Percentiles rank a stretch among this genome's conserved stretches.
Conservation (phyloP, 768 basidiomycete genomes). For the Austroboletus eburneus region DNA sequence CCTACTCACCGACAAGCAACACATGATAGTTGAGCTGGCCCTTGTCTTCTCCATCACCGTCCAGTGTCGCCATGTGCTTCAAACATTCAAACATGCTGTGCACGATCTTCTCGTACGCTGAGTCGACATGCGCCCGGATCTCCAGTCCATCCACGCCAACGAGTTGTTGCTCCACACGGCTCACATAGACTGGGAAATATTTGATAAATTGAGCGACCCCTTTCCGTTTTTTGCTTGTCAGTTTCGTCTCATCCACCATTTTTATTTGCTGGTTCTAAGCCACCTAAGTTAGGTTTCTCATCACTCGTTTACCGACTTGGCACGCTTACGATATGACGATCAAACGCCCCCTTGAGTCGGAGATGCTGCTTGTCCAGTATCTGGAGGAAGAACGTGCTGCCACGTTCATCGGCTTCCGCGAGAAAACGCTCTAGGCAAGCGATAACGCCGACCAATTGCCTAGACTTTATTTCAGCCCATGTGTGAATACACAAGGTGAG, state of each 20-base stretch:
- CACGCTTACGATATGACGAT: slow-evolving; percentile 63
- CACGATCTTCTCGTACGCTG: slow-evolving; percentile 84
- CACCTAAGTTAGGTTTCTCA: slow-evolving; percentile 1
- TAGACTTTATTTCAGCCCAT: slow-evolving; percentile 30
- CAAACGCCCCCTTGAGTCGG: slow-evolving; percentile 70
- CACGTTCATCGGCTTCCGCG: slow-evolving; percentile 72
- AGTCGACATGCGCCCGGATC: slow-evolving; percentile 72
- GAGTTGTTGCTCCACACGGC: slow-evolving; percentile 80
- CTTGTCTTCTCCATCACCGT: slow-evolving; percentile 92
- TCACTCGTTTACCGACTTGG: neutral
- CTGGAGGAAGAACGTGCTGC: slow-evolving; percentile 68
- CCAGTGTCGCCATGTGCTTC: slow-evolving; percentile 95
- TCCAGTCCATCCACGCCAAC: slow-evolving; percentile 71
- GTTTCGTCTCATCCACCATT: slow-evolving; percentile 83
- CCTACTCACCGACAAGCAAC: slow-evolving; percentile 78
- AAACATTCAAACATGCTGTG: slow-evolving; percentile 88
- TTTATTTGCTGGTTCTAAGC: slow-evolving; percentile 80
- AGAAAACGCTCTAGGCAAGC: slow-evolving; percentile 74
- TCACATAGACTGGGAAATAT: slow-evolving; percentile 86
- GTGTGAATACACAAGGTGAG: neutral
- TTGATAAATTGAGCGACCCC: slow-evolving; percentile 91
- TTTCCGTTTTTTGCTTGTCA: slow-evolving; percentile 87
- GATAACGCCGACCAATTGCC: slow-evolving; percentile 82
- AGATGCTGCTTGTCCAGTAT: slow-evolving; percentile 81
- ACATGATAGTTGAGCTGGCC: slow-evolving; percentile 96